These are phyloP conservation scores for Ascochyta lentis DNA, from an alignment of 2,329 filamentous ascomycete species.

Conservation along the genomic window DNA sequence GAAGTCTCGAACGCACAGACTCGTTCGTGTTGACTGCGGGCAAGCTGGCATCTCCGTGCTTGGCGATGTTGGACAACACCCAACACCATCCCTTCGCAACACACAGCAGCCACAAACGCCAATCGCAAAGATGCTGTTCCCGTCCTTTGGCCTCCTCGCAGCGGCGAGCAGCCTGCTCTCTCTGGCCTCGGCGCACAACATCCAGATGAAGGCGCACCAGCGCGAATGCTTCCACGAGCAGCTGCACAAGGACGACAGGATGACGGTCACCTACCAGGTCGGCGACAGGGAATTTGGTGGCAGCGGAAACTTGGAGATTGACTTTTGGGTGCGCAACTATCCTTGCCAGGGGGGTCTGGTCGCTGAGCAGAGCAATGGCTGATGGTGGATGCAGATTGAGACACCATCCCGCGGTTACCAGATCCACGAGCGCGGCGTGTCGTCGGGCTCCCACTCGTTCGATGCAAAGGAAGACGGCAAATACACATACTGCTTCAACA, in stretches of 20 bases:
- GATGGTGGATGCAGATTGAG: conserved; percentile 65
- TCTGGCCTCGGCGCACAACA: conserved; percentile 83
- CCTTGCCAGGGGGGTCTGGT: background rate
- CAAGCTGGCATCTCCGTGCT: conserved; percentile 43
- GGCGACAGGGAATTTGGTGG: conserved; percentile 95
- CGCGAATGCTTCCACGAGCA: conserved; percentile 97
- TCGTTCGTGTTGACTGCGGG: conserved; percentile 24
- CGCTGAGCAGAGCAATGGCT: conserved; percentile 8
- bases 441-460: conserved; percentile 93
- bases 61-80: conserved; percentile 6
- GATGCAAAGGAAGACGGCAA: conserved; percentile 83
- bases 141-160: conserved; percentile 48
- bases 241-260: conserved; percentile 92
- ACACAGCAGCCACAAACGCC: conserved; percentile 19
- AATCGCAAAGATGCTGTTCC: conserved; percentile 43
- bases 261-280: conserved; percentile 98
- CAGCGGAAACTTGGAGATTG: conserved; percentile 92
- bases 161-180: conserved; percentile 65
- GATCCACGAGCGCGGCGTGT: conserved; percentile 79
- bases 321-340: conserved; percentile 83
- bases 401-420: conserved; percentile 79
- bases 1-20: background rate
- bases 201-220: conserved; percentile 89
- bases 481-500: conserved; percentile 98
- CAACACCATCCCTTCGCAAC: conserved; percentile 14